These are phyloP conservation scores for Alloteropsis semialata DNA, from an alignment of 176 grass and related monocot genomes.

Conservation along the genomic window DNA sequence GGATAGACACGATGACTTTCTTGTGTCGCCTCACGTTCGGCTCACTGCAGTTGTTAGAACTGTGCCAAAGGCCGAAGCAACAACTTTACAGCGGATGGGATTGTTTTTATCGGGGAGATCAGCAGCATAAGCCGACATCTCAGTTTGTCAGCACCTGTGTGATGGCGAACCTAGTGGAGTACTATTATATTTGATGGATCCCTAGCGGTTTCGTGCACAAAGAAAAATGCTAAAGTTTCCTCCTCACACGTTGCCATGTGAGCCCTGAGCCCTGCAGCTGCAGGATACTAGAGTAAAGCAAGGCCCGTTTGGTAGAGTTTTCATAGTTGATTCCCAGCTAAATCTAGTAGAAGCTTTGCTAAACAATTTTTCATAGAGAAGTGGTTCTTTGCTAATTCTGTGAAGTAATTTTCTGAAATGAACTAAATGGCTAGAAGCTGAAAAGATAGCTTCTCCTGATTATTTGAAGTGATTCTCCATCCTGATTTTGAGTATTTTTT, in stretches of 20 bases:
- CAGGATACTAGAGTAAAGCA: not conserved
- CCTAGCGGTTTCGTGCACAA: not conserved
- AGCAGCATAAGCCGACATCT: not conserved
- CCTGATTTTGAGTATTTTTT: no score
- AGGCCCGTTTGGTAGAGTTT: no score
- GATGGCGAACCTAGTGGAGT: not conserved
- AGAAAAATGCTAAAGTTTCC: not conserved
- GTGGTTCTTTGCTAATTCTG: no score
- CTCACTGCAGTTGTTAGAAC: not conserved
- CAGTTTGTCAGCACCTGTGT: not conserved
- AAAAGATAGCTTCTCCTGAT: no score
- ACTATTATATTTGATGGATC: not conserved
- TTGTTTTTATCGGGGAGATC: not conserved
- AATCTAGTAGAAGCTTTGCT: no score
- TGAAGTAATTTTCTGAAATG: no score
- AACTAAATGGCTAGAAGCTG: no score
- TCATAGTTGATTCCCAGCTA: no score
- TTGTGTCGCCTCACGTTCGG: not conserved
- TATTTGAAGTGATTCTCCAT: no score
- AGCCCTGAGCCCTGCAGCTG: no score
- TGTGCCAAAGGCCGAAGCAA: not conserved
- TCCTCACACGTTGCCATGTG: constrained; percentile 34
- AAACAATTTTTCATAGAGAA: no score
- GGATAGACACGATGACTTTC: not conserved
- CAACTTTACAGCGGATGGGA: not conserved